These are phyloP conservation scores for Linum usitatissimum DNA, from an alignment of 345 rosid species.

Conservation along the genomic window DNA sequence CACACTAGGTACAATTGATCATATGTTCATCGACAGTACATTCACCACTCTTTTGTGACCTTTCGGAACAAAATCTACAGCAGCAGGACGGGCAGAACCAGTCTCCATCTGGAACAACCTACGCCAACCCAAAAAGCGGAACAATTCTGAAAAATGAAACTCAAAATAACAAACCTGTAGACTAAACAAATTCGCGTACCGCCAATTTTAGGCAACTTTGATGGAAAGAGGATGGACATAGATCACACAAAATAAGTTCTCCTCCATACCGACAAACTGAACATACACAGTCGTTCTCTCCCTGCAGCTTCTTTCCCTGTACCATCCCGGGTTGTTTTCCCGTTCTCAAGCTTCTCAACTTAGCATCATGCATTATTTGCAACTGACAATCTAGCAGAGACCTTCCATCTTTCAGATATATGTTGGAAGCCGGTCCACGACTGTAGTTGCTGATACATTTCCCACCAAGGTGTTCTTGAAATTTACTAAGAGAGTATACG, in stretches of 20 bases:
- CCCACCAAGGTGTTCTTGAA: slow-evolving; percentile 39
- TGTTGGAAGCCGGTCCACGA: slow-evolving; percentile 38
- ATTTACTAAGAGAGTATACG: slow-evolving; percentile 35
- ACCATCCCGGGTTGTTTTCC: slow-evolving; percentile 15
- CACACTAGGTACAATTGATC: slow-evolving; percentile 53
- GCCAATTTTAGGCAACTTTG: slow-evolving; percentile 52
- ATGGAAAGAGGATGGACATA: slow-evolving; percentile 84
- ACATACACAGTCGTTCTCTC: slow-evolving; percentile 52
- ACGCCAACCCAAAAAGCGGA: slow-evolving; percentile 2
- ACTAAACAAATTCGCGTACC: slow-evolving; percentile 13
- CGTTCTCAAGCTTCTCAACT: slow-evolving; percentile 15
- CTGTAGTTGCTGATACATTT: slow-evolving; percentile 17
- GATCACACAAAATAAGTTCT: slow-evolving; percentile 59
- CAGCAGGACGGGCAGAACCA: slow-evolving; percentile 88
- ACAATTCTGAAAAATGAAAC: background rate
- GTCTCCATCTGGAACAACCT: slow-evolving; percentile 70
- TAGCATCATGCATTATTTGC: slow-evolving; percentile 21
- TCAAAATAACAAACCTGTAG: background rate
- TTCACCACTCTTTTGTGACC: slow-evolving; percentile 21
- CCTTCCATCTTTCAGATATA: slow-evolving; percentile 66
- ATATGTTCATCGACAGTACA: slow-evolving; percentile 17
- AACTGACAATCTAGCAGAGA: slow-evolving; percentile 58
- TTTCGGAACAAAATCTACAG: slow-evolving; percentile 45
- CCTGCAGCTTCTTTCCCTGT: slow-evolving; percentile 22
- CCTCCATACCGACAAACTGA: slow-evolving; percentile 80